Evolutionary conservation across 2,329 filamentous ascomycete genomes (phyloP), one percentile per base, ranked within the genome.

Genomic region (Penicillium sp.): DNA sequence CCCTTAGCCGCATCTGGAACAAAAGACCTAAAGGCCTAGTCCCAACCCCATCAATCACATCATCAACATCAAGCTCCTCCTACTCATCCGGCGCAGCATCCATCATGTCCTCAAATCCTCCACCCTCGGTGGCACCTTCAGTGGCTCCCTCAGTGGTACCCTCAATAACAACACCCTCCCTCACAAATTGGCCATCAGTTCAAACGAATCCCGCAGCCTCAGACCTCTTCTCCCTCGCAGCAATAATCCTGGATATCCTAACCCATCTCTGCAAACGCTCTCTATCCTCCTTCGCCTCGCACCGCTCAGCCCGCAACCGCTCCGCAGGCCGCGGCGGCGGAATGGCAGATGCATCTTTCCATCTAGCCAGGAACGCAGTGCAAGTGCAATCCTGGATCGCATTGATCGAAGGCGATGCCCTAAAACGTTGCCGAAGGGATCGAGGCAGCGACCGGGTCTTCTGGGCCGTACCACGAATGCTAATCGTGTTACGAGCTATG

Each of bases 161-260:
- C 29, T n/a, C 47, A 47, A 48, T 16, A 37, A 53, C 53, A 61
- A 59, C 26, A 57, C 64, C 29, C 57, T 69, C 33, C 59, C 27
- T 19, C n/a, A n/a, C 39, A 42, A 42, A 42, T 10, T 42, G 39
- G 39, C 39, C 23, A 42, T 23, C 39, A 11, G 26, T 43, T 72
- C 77, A 21, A 74, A 71, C 13, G 69, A 69, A 74, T 50, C 49
- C 68, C 70, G 27, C 67, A 69, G 62, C 75, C 39, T 78, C 82
- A 13, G 85, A 88, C 62, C 73, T 87, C 16, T 88, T 84, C 72
- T 84, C 83, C 26, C 76, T 88, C 0, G 85, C 79, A 4, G 85
- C 84, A 50, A 74, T 86, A 21, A 84, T 79, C 57, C 72, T 87
- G 19, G 84, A 87, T 61, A 82, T 88, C 42, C 65, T 87, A 19